Conservation (phyloP, 176 grass and related monocot species). For the Thinopyrum elongatum region DNA sequence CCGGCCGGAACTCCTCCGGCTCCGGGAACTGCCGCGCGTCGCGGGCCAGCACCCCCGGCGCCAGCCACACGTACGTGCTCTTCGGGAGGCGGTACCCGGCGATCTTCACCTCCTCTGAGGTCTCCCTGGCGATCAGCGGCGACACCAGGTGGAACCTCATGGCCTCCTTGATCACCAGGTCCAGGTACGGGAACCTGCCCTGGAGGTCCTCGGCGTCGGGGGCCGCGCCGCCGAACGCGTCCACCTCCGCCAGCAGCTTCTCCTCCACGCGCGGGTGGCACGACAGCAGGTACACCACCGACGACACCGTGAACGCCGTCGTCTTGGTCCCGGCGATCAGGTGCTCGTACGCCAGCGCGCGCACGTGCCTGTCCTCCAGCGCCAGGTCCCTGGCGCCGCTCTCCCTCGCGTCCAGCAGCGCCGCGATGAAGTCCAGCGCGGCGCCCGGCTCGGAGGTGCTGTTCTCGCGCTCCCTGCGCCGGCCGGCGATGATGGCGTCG, state of each 20-base stretch:
- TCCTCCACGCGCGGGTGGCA: constrained; percentile 69
- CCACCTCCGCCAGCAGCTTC: constrained; percentile 73
- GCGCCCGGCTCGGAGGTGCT: neutral
- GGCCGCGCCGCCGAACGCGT: constrained; percentile 41
- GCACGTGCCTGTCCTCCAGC: constrained; percentile 60
- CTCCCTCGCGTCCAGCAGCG: constrained; percentile 62
- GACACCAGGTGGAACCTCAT: constrained; percentile 87
- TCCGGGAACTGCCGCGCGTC: constrained; percentile 83
- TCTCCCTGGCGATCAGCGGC: constrained; percentile 85
- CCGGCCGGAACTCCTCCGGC: constrained; percentile 66
- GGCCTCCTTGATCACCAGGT: constrained; percentile 95
- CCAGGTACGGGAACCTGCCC: constrained; percentile 69
- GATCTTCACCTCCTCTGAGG: constrained; percentile 72
- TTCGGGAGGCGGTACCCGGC: constrained; percentile 77
- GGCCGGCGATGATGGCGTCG: constrained; percentile 59
- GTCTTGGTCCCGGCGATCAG: constrained; percentile 98
- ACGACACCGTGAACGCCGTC: constrained; percentile 89
- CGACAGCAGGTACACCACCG: constrained; percentile 75
- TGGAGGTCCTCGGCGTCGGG: constrained; percentile 67
- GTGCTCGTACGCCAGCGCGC: constrained; percentile 88
- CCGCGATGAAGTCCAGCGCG: constrained; percentile 68
- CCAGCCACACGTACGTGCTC: constrained; percentile 88
- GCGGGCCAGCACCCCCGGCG: constrained; percentile 75
- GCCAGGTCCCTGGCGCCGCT: constrained; percentile 35
- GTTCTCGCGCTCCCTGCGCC: constrained; percentile 34